phyloP scores from a whole-genome alignment of 2,329 filamentous ascomycete species.

The Aplosporella prunicola region DNA sequence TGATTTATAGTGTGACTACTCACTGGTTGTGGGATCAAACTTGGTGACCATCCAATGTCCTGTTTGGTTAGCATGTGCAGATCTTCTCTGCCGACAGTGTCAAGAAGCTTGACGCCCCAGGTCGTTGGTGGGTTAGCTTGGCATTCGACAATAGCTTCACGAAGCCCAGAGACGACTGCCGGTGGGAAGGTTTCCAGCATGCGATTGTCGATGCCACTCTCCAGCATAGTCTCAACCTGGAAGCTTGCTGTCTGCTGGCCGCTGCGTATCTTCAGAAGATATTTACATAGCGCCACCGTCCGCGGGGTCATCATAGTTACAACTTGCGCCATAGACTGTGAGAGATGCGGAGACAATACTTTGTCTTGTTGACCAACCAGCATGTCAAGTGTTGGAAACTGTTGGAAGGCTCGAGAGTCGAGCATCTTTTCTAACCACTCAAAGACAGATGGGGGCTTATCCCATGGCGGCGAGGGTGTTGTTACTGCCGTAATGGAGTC shows the following conservation, averaged over 20 bases:
- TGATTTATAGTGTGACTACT: not conserved
- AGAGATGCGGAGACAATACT: not conserved
- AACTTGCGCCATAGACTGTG: constrained; percentile 1
- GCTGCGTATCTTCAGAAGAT: constrained; percentile 42
- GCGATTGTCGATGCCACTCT: constrained; percentile 55
- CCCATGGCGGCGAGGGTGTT: constrained; percentile 25
- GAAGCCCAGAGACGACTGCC: constrained; percentile 67
- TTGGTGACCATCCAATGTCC: constrained; percentile 29
- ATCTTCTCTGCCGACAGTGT: constrained; percentile 73
- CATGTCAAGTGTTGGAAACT: constrained; percentile 29
- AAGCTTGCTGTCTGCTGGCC: constrained; percentile 40
- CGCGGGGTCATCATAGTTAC: constrained; percentile 29
- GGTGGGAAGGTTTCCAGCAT: constrained; percentile 79
- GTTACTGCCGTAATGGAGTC: constrained; percentile 7
- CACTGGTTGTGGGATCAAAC: constrained; percentile 13
- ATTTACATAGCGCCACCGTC: constrained; percentile 61
- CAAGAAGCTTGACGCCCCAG: constrained; percentile 64
- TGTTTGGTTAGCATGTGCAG: constrained; percentile 56
- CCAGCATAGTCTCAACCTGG: constrained; percentile 64
- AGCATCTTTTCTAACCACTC: constrained; percentile 35
- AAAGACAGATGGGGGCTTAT: constrained; percentile 49
- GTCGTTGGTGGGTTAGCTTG: constrained; percentile 70
- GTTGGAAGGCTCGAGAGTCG: constrained; percentile 20
- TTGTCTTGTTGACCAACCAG: constrained; percentile 14
- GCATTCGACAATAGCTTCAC: constrained; percentile 75